Evolutionary conservation across 176 grass and related monocot genomes (phyloP).

Genomic region (Carex kokanica): DNA sequence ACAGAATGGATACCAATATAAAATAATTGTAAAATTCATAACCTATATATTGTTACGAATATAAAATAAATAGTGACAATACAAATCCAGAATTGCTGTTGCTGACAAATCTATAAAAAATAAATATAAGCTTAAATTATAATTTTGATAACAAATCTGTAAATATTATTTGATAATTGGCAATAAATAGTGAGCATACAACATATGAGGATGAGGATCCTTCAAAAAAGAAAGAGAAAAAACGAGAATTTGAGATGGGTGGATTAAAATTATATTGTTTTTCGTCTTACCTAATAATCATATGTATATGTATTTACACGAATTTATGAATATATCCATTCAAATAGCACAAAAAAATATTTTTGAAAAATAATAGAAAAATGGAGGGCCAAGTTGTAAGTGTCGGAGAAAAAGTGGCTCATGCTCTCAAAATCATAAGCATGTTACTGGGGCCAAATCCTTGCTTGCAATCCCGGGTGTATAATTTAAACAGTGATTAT

Average conservation of each 20-base stretch:
- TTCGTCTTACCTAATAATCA: background rate
- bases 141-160: background rate
- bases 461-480: constrained; percentile 29
- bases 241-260: background rate
- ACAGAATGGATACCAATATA: background rate
- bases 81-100: too few species aligned
- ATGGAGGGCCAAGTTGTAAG: background rate
- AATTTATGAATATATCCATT: background rate
- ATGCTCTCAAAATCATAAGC: constrained; percentile 15
- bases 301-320: too few species aligned
- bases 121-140: background rate
- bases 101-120: too few species aligned
- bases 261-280: background rate
- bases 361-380: background rate
- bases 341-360: background rate
- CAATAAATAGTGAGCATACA: background rate
- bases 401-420: background rate
- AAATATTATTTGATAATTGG: background rate
- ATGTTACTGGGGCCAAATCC: constrained; percentile 31
- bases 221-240: background rate
- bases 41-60: background rate
- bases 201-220: background rate
- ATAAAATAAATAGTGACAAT: background rate
- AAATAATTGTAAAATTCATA: background rate
- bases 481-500: constrained; percentile 25